Evolutionary conservation across 2,329 filamentous ascomycete genomes (phyloP).

Genomic region (Ceratocystis cubensis): DNA sequence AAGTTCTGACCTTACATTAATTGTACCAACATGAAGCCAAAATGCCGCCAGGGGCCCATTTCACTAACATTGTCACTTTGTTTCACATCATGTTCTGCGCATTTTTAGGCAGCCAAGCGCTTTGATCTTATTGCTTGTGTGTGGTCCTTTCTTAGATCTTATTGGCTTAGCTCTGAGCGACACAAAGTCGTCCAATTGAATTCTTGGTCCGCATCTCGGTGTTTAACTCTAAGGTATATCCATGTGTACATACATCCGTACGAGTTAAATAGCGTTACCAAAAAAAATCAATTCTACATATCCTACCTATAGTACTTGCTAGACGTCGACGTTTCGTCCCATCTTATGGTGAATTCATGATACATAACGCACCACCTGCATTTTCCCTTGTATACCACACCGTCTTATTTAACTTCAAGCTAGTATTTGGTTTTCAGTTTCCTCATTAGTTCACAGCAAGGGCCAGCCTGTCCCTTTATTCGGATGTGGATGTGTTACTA

Average conservation of each 20-base stretch:
- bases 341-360: neutral
- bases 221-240: neutral
- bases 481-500: neutral
- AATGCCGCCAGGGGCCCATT: constrained; percentile 1
- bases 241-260: neutral
- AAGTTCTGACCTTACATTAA: neutral
- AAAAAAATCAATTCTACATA: neutral
- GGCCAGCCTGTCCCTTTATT: neutral
- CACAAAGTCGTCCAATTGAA: neutral
- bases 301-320: neutral
- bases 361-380: neutral
- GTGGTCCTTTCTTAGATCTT: neutral
- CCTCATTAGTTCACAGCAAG: neutral
- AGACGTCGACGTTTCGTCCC: neutral
- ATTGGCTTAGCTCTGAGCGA: neutral
- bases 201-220: neutral
- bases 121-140: neutral
- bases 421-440: neutral
- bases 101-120: constrained; percentile 4
- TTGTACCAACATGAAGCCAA: neutral
- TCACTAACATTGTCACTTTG: neutral
- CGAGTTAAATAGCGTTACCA: neutral
- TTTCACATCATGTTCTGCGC: neutral
- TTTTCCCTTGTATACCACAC: neutral
- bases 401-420: neutral